Conservation (phyloP, 345 rosid species). For the Ceriops zippeliana region DNA sequence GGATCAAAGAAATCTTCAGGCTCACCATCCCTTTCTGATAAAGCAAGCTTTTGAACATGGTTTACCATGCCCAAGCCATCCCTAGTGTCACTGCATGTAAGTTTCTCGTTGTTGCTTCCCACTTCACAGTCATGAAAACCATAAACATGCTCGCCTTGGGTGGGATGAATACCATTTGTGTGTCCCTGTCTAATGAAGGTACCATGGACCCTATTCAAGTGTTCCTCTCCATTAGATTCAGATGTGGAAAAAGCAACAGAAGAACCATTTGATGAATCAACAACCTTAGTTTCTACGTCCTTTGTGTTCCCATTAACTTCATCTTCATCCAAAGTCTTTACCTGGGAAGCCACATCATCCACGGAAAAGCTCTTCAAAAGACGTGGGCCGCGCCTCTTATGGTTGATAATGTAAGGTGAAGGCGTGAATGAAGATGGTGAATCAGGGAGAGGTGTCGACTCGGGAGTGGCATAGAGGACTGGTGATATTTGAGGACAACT, state of each 20-base stretch:
- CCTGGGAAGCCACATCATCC: constrained; percentile 33
- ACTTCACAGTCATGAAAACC: constrained; percentile 26
- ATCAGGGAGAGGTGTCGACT: constrained; percentile 63
- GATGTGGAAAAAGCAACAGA: constrained; percentile 35
- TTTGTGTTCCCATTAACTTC: constrained; percentile 20
- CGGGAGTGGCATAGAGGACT: constrained; percentile 72
- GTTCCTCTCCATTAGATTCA: constrained; percentile 26
- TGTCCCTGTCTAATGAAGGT: constrained; percentile 18
- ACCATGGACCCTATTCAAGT: constrained; percentile 21
- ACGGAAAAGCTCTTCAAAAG: constrained; percentile 52
- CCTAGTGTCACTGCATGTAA: constrained; percentile 22
- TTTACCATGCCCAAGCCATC: constrained; percentile 28
- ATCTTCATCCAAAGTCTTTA: constrained; percentile 31
- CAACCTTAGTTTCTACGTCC: constrained; percentile 22
- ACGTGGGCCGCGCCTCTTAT: constrained; percentile 70
- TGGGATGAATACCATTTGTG: constrained; percentile 6
- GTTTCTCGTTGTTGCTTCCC: constrained; percentile 19
- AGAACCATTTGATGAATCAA: constrained; percentile 22
- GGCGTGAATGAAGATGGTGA: constrained; percentile 73
- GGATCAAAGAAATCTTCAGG: constrained; percentile 55
- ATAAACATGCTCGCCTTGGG: constrained; percentile 14
- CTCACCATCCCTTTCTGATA: constrained; percentile 38
- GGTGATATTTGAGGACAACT: constrained; percentile 63
- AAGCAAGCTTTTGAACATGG: constrained; percentile 23
- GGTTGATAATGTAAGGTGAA: constrained; percentile 81